A percentile compares a stretch with the other conserved stretches of the same genome.
Evolutionary conservation across 2,329 filamentous ascomycete genomes (phyloP).

Genomic region (Chaetomiaceae sp.): DNA sequence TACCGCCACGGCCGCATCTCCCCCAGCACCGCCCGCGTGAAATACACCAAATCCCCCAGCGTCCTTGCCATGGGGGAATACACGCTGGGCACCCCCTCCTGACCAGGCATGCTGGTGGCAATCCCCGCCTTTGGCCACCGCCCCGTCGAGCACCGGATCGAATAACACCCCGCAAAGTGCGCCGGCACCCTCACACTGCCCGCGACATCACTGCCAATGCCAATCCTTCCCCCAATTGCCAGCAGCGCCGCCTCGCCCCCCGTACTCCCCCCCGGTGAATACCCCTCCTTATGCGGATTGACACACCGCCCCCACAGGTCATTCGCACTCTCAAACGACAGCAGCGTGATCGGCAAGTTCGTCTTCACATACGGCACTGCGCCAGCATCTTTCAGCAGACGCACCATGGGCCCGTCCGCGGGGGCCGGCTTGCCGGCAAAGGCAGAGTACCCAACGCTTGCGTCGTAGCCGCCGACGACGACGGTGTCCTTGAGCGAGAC

Average conservation of each 20-base stretch:
- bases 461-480: conserved; percentile 75
- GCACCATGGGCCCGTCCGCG: conserved; percentile 68
- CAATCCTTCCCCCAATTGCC: conserved; percentile 77
- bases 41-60: conserved; percentile 75
- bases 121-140: conserved; percentile 84
- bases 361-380: conserved; percentile 92
- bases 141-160: conserved; percentile 78
- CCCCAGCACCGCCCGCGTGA: conserved; percentile 65
- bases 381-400: conserved; percentile 77
- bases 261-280: conserved; percentile 85
- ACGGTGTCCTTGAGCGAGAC: conserved; percentile 79
- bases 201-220: conserved; percentile 85
- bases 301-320: conserved; percentile 74
- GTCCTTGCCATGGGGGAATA: conserved; percentile 92
- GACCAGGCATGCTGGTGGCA: conserved; percentile 82
- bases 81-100: conserved; percentile 82
- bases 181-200: conserved; percentile 82
- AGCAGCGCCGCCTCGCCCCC: conserved; percentile 78
- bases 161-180: conserved; percentile 85
- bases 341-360: conserved; percentile 76
- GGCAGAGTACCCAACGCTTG: conserved; percentile 71
- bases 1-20: conserved; percentile 83
- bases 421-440: conserved; percentile 58
- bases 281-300: conserved; percentile 78
- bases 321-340: conserved; percentile 77